Base-by-base conservation (phyloP, 805 yeast genomes). In the Metschnikowia shivogae region DNA sequence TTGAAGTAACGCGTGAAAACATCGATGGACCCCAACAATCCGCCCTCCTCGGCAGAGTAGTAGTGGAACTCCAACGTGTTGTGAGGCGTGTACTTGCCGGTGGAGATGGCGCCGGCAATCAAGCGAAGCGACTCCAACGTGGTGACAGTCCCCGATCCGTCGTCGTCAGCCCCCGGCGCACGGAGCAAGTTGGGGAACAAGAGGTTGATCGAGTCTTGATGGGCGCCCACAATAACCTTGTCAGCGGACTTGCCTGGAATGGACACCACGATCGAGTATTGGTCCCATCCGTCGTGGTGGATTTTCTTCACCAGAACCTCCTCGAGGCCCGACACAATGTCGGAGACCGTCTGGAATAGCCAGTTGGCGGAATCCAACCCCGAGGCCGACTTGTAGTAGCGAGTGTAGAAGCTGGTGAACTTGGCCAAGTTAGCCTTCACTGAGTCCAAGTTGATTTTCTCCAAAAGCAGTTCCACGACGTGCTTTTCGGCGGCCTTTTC, bases 91-190 rank as follows among this genome's bases (percentile, higher is more conserved):
- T 74, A 74, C 0, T 70, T 67, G 2, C 65, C 65, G 4, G 53
- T 39, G 14, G 51, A 57, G 42, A 62, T 59, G 20, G 63, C 61
- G 30, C 66, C 70, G 6, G 77, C 63, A 24, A 88, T 65, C 12
- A 86, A 64, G 52, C 93, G 74, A 55, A 89, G 74, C 1, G 89
- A 81, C 62, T 89, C 95, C 44, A 89, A 63, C 28, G 79, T 76
- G 2, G 95, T 84, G 4, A 84, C 81, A 4, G 90, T 84, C 8
- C 97, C 98, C 3, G 90, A 80, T 2, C 96, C 95, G 63, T 90
- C 86, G 60, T 92, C 98, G 61, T 92, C 98, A 3, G 96, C 97
- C 3, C 98, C 98, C 1, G 97, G 97, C 0, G 96, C 88, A 20
- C 80, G 73, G 52, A 85, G 59, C 14, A 81, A 50, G 36, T 73